phyloP scores from a whole-genome alignment of 129 eudicot species.

The Ambrosia trifida region DNA sequence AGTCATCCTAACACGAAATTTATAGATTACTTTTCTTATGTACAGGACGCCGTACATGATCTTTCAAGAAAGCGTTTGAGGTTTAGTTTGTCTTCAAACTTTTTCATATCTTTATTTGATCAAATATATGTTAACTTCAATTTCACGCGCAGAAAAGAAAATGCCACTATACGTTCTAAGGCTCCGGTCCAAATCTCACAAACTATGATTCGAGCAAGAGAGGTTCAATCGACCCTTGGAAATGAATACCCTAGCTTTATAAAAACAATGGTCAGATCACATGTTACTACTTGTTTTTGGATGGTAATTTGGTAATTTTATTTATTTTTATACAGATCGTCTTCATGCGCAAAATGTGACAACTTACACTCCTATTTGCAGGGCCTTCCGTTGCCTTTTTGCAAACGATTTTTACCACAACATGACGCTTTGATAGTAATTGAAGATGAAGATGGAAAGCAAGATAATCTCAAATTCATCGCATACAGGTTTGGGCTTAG shows the following conservation, averaged over 20 bases:
- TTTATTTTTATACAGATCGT: not conserved
- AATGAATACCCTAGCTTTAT: slow-evolving; percentile 51
- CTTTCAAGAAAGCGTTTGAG: slow-evolving; percentile 34
- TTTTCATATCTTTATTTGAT: not conserved
- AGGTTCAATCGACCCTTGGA: slow-evolving; percentile 52
- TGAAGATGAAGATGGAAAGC: slow-evolving; percentile 61
- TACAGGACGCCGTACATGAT: slow-evolving; percentile 41
- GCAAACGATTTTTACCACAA: slow-evolving; percentile 58
- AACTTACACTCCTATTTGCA: slow-evolving; percentile 21
- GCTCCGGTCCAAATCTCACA: slow-evolving; percentile 38
- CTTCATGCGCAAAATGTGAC: not conserved
- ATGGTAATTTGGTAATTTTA: slow-evolving; percentile 47
- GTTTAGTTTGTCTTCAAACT: slow-evolving; percentile 28
- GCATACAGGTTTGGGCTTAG: slow-evolving; percentile 63
- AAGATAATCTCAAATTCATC: slow-evolving; percentile 56
- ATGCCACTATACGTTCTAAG: slow-evolving; percentile 21
- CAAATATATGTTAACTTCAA: not conserved
- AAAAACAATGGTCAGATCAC: slow-evolving; percentile 57
- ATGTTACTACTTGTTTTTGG: slow-evolving; percentile 70
- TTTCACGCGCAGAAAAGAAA: slow-evolving; percentile 21
- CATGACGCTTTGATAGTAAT: slow-evolving; percentile 37
- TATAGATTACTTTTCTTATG: slow-evolving; percentile 6
- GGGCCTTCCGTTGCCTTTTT: slow-evolving; percentile 74
- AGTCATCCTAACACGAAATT: not conserved
- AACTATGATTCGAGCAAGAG: slow-evolving; percentile 58